Base-by-base conservation (phyloP, 441 rosid genomes). In the Erodium moschatum region DNA sequence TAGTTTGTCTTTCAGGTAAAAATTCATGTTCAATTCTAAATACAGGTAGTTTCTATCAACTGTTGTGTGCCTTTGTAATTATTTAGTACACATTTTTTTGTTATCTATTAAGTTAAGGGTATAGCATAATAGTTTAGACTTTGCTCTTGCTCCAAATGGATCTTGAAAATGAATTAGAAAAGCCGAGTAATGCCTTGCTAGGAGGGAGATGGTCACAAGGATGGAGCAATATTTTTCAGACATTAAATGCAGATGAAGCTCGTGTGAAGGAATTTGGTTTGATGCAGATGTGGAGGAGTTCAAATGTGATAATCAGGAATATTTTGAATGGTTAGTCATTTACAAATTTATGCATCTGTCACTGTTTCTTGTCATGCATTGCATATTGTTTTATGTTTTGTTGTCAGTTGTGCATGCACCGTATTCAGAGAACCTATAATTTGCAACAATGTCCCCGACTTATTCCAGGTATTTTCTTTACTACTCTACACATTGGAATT, bases 401-500 rank as follows among this genome's bases (percentile, higher is more conserved):
- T 24, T 24, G 11, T 12, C 38, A 65, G 77, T 72, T 68, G 54
- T 67, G 21, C 88, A 89, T 96, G 97, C 50, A 93, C 98, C 0
- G 97, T 93, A 68, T 90, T 93, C 73, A 85, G 97, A 78, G 97
- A 93, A 74, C 98, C 96, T 52, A 93, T 93, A 70, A 73, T 93
- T 75, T 87, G 96, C 85, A 84, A 75, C 75, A 93, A 93, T 68
- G 67, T 91, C 67, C 96, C 95, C 19, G 87, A 65, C 91, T 91
- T 76, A 90, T 93, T 24, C 73, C 98, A 82, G 89, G 93, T 88
- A 72, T 66, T 54, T 80, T 52, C 11, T 10, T 48, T 82, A 7
- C 65, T 24, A 61, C 18, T 46, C 15, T 0, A 31, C 56, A 21
- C 11, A 1, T 24, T 3, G 24, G 15, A 4, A 27, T 61, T 35